Base-by-base conservation (phyloP, 2,329 filamentous ascomycete genomes). In the Westerdykella sp. region DNA sequence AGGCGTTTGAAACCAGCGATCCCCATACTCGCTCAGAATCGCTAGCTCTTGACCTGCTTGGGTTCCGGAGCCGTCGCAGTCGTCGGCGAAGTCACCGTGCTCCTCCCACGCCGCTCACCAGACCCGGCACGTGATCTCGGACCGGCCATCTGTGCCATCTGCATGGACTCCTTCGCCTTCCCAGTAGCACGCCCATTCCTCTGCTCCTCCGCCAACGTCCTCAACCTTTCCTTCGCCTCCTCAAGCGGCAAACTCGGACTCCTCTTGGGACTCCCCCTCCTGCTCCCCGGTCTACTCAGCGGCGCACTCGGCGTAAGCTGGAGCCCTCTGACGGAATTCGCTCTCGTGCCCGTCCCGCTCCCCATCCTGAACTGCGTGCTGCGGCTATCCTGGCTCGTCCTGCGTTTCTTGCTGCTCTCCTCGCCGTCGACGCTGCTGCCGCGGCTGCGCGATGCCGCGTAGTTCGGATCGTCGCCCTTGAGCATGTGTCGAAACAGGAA, bases 401-500 rank as follows among this genome's bases (percentile, higher is more conserved):
- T 49, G 1, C 60, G 64, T n/a, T 65, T 57, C 43, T 61, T 53
- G 41, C 57, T 60, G 15, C 21, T 34, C 11, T 22, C 18, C 4
- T 36, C 41, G 36, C 49, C 52, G 2, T 57, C 56, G 25, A 51
- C 49, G 3, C 58, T 62, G 22, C 51, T 53, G 14, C 43, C 52
- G 9, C 58, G 51, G 2, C 53, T 56, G 10, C 53, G 47, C 6
- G 48, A 53, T 30, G 40, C 45, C 25, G 56, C 45, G 37, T 62
- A 68, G 13, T 60, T 54, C 9, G 66, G 66, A 32, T 67, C 63
- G 44, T 69, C 66, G 48, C 60, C 56, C 43, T 62, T 63, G 37
- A 62, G 48, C 65, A 69, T 68, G 39, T 65, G 63, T 7, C 66
- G 57, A 48, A 69, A 68, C 10, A 53, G 46, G n/a, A 57, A 49